Evolutionary conservation across 371 early-diverging fungal species (phyloP).

Genomic region (Synchytrium microbalum): DNA sequence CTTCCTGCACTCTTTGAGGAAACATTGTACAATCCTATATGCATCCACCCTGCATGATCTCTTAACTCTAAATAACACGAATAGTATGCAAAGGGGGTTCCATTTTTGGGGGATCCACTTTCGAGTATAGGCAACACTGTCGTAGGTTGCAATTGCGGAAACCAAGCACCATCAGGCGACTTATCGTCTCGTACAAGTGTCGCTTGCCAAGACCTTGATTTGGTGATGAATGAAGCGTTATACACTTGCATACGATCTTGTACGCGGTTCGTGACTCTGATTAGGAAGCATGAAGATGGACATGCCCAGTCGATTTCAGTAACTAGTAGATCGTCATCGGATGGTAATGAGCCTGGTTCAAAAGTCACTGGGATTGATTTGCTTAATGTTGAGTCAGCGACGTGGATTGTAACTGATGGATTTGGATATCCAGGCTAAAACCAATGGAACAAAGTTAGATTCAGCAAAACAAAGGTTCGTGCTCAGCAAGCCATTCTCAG

Average conservation of each 20-base stretch:
- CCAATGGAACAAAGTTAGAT: conserved; percentile 4
- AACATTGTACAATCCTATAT: conserved; percentile 61
- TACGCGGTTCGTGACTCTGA: conserved; percentile 79
- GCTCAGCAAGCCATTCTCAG: background rate
- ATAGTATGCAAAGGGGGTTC: conserved; percentile 3
- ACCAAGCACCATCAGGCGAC: conserved; percentile 38
- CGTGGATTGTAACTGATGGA: conserved; percentile 68
- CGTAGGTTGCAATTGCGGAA: conserved; percentile 25
- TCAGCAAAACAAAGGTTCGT: conserved; percentile 4
- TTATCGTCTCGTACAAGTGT: conserved; percentile 27
- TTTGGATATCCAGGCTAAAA: conserved; percentile 68
- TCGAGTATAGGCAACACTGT: conserved; percentile 22
- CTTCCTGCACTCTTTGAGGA: conserved; percentile 33
- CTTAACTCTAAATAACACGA: conserved; percentile 72
- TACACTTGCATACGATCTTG: conserved; percentile 71
- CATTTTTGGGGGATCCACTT: conserved; percentile 3
- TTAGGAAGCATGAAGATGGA: conserved; percentile 52
- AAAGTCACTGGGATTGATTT: conserved; percentile 17
- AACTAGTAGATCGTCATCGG: conserved; percentile 64
- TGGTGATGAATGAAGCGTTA: conserved; percentile 32
- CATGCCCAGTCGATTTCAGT: conserved; percentile 78
- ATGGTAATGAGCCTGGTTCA: conserved; percentile 35
- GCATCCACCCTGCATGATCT: conserved; percentile 67
- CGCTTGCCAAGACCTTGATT: conserved; percentile 24
- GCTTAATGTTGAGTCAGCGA: conserved; percentile 41